Conservation (phyloP, 208 protist genomes). For the Trypanosoma melophagium region DNA sequence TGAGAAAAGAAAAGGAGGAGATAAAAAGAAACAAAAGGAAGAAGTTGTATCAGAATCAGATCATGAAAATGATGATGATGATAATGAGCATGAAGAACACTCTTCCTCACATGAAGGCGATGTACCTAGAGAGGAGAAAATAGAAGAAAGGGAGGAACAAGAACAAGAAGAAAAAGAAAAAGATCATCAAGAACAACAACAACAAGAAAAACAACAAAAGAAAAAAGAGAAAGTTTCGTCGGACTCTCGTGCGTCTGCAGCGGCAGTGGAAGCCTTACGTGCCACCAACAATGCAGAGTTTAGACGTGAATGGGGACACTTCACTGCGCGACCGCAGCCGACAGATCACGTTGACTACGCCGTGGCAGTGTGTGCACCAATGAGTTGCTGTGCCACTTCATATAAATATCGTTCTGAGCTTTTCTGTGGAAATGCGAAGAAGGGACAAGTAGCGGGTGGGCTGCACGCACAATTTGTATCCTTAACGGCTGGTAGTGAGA, state of each 20-base stretch:
- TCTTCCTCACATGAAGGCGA: not conserved
- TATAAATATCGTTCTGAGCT: slow-evolving; percentile 53
- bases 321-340: slow-evolving; percentile 14
- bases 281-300: slow-evolving; percentile 24
- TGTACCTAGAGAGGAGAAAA: not conserved
- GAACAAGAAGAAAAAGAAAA: slow-evolving; percentile 19
- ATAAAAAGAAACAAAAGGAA: slow-evolving; percentile 1
- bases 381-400: slow-evolving; percentile 31
- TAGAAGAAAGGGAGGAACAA: not conserved
- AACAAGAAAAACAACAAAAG: not conserved
- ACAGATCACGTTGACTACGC: slow-evolving; percentile 22
- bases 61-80: too few relatives aligned
- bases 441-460: slow-evolving; percentile 40
- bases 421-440: slow-evolving; percentile 39
- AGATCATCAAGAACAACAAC: slow-evolving; percentile 12
- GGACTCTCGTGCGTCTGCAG: not conserved
- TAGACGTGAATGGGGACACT: slow-evolving; percentile 19
- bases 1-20: slow-evolving; percentile 19
- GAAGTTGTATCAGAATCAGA: not conserved
- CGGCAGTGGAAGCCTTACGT: not conserved
- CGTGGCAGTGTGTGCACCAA: slow-evolving; percentile 22
- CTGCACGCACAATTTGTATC: slow-evolving; percentile 31
- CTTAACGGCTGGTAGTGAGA: slow-evolving; percentile 19
- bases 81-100: too few relatives aligned
- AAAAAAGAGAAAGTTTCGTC: not conserved